A percentile compares a stretch with the other conserved stretches of the same genome.
Evolutionary conservation across 2,329 filamentous ascomycete species (phyloP).

Genomic region (Epichloe baconii): DNA sequence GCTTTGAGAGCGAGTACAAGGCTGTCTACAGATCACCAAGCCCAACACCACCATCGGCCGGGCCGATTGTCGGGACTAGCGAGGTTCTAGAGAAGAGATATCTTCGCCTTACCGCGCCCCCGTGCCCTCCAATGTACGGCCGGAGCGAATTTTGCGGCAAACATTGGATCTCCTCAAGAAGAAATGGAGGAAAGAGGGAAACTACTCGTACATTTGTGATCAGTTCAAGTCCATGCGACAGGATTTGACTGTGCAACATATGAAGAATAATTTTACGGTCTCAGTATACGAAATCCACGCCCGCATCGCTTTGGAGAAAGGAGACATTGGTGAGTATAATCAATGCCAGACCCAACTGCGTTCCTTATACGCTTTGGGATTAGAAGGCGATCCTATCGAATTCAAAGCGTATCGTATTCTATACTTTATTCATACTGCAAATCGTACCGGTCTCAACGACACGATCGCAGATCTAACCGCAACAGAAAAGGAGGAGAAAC

Average conservation of each 20-base stretch:
- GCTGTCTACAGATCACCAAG: conserved; percentile 41
- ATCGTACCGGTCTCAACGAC: conserved; percentile 96
- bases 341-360: conserved; percentile 98
- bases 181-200: conserved; percentile 88
- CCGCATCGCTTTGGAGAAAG: conserved; percentile 93
- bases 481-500: conserved; percentile 77
- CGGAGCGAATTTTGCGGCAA: conserved; percentile 64
- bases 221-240: conserved; percentile 98
- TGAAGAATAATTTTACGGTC: conserved; percentile 94
- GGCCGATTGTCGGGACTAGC: conserved; percentile 76
- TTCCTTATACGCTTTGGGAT: conserved; percentile 73
- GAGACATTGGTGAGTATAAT: conserved; percentile 99
- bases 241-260: conserved; percentile 93
- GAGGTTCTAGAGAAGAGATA: conserved; percentile 84
- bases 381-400: conserved; percentile 83
- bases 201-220: conserved; percentile 96
- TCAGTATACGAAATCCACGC: conserved; percentile 96
- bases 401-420: conserved; percentile 99
- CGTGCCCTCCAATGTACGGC: conserved; percentile 78
- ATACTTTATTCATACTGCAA: conserved; percentile 98
- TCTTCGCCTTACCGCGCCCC: conserved; percentile 81
- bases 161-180: conserved; percentile 80
- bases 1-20: conserved; percentile 61
- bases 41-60: conserved; percentile 42
- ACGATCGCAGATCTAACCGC: conserved; percentile 96